Base-by-base conservation (phyloP, 73 alveolate species). In the Paramecium primaurelia region DNA sequence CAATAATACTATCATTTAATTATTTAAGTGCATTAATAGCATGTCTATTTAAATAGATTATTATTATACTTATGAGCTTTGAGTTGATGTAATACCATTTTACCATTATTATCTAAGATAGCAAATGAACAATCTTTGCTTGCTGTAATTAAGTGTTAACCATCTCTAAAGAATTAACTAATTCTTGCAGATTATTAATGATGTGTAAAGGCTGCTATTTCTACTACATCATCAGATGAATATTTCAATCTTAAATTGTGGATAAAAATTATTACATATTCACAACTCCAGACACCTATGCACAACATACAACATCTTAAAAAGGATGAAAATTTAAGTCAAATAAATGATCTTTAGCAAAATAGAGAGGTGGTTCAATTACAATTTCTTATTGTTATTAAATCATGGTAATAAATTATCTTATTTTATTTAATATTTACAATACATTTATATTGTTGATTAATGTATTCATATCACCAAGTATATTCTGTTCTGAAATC, bases 321-420 rank as follows among this genome's bases (percentile, higher is more conserved):
- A 45, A 87, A 22, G 97, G 97, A 18, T 95, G 95, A 92, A 96
- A 94, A 45, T 96, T 30, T 3, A 93, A 38, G 58, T 96, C 97
- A 88, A 96, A 94, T n/a, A 96, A 58, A 54, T 94, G 97, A 54
- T 96, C 97, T 22, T 94, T 93, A 18, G 93, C 84, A 77, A 93
- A 94, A 11, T 94, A 92, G 86, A 94, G 96, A 47, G 96, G 96
- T 16, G 97, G 97, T 85, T 94, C 98, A 58, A 89, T 69, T 28
- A 64, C 36, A 16, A 87, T 30, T 26, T 59, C 77, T 7, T 64
- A 12, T 11, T 28, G 38, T 59, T 59, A 20, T 30, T 59, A 59
- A 59, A 26, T 59, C 77, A 59, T 16, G 47, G 22, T 18, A 28
- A 64, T 32, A 11, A 64, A 28, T n/a, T 54, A 18, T n/a, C 68